Evolutionary conservation across 192 early-diverging fungal genomes (phyloP).

Genomic region (Phlyctochytrium planicorne): DNA sequence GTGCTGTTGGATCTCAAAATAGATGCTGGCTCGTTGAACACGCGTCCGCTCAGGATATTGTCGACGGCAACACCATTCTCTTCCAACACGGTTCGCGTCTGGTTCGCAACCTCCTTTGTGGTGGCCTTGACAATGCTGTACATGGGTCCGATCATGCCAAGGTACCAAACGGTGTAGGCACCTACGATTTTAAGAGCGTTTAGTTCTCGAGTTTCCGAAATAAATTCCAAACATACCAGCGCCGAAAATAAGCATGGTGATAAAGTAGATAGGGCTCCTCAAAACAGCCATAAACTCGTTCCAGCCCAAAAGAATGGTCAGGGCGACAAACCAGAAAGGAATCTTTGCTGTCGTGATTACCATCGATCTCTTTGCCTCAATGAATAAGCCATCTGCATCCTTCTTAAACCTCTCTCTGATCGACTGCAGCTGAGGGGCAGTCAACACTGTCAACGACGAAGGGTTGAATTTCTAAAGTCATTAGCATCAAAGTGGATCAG

Average conservation of each 20-base stretch:
- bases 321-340: slow-evolving; percentile 80
- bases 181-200: slow-evolving; percentile 15
- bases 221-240: slow-evolving; percentile 20
- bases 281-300: slow-evolving; percentile 90
- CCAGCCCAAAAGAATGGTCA: slow-evolving; percentile 86
- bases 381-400: slow-evolving; percentile 86
- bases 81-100: slow-evolving; percentile 26
- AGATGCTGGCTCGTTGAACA: not conserved
- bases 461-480: slow-evolving; percentile 33
- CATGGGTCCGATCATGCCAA: slow-evolving; percentile 41
- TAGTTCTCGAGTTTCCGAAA: not conserved
- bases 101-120: slow-evolving; percentile 27
- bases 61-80: slow-evolving; percentile 34
- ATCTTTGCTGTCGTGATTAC: slow-evolving; percentile 83
- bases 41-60: slow-evolving; percentile 20
- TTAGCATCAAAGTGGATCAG: not conserved
- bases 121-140: slow-evolving; percentile 36
- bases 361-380: slow-evolving; percentile 95
- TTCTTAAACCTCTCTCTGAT: slow-evolving; percentile 80
- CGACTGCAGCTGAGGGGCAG: slow-evolving; percentile 34
- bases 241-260: slow-evolving; percentile 17
- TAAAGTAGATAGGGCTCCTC: slow-evolving; percentile 80
- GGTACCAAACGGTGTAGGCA: slow-evolving; percentile 41
- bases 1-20: not conserved
- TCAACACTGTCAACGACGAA: slow-evolving; percentile 36